phyloP scores from a whole-genome alignment of 108 stramenopile species.

The Cyclotella atomus region DNA sequence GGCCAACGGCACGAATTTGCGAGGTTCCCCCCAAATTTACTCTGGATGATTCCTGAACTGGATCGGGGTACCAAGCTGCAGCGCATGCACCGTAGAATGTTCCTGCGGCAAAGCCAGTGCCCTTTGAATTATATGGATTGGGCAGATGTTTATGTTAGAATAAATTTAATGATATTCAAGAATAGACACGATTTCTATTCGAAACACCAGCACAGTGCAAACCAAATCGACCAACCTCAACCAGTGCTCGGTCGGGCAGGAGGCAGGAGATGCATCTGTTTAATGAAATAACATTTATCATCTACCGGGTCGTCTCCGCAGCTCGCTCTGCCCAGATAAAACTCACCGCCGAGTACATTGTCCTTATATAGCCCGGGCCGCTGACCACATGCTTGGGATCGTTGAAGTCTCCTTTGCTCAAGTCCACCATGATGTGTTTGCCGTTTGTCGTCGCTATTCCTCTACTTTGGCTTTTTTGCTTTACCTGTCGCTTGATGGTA shows the following conservation, averaged over 20 bases:
- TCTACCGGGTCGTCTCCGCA: too few species aligned
- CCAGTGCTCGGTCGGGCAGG: too few species aligned
- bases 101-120: constrained; percentile 38
- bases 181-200: too few species aligned
- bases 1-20: constrained; percentile 31
- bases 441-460: too few species aligned
- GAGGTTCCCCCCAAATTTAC: constrained; percentile 8
- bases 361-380: constrained; percentile 39
- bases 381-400: constrained; percentile 43
- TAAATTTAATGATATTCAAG: too few species aligned
- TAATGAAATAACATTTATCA: too few species aligned
- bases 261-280: too few species aligned
- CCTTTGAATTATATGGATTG: constrained; percentile 15
- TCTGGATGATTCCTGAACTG: constrained; percentile 21
- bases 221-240: too few species aligned
- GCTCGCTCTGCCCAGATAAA: too few species aligned
- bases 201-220: too few species aligned
- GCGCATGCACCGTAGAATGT: constrained; percentile 46
- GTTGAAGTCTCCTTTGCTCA: constrained; percentile 33
- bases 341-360: constrained; percentile 45
- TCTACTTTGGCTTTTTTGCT: too few species aligned
- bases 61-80: constrained; percentile 56
- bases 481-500: too few species aligned
- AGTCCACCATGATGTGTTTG: constrained; percentile 27
- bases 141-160: neutral